Evolutionary conservation across 2,329 filamentous ascomycete species (phyloP).

Genomic region (Nemania bipapillata): DNA sequence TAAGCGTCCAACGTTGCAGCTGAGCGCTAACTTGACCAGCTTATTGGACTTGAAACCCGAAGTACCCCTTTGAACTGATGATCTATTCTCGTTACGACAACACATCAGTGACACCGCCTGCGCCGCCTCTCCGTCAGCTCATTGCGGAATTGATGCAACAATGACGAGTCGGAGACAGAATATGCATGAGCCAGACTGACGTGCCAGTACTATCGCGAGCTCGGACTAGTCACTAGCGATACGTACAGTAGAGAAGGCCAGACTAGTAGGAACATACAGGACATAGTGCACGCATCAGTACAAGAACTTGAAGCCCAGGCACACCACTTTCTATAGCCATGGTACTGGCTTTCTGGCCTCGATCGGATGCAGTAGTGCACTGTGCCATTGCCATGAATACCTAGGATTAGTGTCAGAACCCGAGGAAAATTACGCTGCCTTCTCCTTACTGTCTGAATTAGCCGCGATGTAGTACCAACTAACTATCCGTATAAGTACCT

Average conservation of each 20-base stretch:
- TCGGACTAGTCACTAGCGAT: not conserved
- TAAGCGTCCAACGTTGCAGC: slow-evolving; percentile 17
- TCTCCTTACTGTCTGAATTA: not conserved
- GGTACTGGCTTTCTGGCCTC: slow-evolving; percentile 5
- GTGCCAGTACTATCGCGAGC: slow-evolving; percentile 1
- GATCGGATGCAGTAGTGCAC: slow-evolving; percentile 12
- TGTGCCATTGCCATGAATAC: not conserved
- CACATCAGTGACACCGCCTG: slow-evolving; percentile 28
- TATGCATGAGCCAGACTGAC: slow-evolving; percentile 4
- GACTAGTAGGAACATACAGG: no score
- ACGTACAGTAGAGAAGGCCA: not conserved
- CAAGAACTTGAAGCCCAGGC: not conserved
- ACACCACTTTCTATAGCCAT: slow-evolving; percentile 4
- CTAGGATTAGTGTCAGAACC: not conserved
- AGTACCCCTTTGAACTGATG: not conserved
- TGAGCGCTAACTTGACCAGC: slow-evolving; percentile 2
- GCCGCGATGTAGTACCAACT: not conserved
- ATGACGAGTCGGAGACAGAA: slow-evolving; percentile 26
- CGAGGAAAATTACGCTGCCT: not conserved
- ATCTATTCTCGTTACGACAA: slow-evolving; percentile 21
- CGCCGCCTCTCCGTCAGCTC: not conserved
- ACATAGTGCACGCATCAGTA: not conserved
- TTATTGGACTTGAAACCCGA: slow-evolving; percentile 17
- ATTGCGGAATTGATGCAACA: slow-evolving; percentile 24
- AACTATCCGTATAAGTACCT: not conserved